Base-by-base conservation (phyloP, 2,329 filamentous ascomycete species). In the Arthrobotrys pseudoclavata region DNA sequence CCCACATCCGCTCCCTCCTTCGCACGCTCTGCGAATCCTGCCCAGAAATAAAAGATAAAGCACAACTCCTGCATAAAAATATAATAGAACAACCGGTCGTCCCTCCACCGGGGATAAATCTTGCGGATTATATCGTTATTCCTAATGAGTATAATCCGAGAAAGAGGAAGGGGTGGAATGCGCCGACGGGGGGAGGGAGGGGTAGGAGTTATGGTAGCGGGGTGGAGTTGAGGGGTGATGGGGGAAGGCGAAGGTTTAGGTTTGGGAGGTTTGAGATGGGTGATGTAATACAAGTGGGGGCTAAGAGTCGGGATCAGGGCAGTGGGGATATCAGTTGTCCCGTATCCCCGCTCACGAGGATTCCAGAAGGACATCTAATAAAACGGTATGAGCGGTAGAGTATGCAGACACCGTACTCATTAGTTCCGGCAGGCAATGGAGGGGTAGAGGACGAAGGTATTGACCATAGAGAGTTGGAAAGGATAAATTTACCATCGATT, bases 1-100 rank as follows among this genome's bases (percentile, higher is more conserved):
- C 47, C 45, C 72, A 76, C 50, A 53, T 70, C 48, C 72, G 72
- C 40, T 37, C 60, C 10, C 37, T 76, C 40, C 72, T 76, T n/a
- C 66, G 66, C 12, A 53, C 57, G 29, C 72, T 76, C 9, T 76
- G 72, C 52, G 60, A 70, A 15, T 57, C 60, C 22, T 47, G 50
- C 31, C 64, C 4, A 15, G 34, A 57, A 18, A 70, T 63, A 3
- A 69, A 70, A 40, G 13, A 37, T 6, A 66, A 64, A 52, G 42
- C 66, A 13, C 50, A 60, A 15, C 34, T 47, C 1, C 18, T 76
- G 5, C 60, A 76, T 50, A 26, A 40, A 13, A 67, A 40, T 0
- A 40, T 76, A 2, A 15, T 69, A 2, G 20, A 40, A 15, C 4
- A 1, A 4, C 50, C 50, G 5, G 20, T 20, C 2, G 20, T 13